These are phyloP conservation scores for Dalbergia oliveri DNA, from an alignment of 306 rosid genomes.

Conservation along the genomic window DNA sequence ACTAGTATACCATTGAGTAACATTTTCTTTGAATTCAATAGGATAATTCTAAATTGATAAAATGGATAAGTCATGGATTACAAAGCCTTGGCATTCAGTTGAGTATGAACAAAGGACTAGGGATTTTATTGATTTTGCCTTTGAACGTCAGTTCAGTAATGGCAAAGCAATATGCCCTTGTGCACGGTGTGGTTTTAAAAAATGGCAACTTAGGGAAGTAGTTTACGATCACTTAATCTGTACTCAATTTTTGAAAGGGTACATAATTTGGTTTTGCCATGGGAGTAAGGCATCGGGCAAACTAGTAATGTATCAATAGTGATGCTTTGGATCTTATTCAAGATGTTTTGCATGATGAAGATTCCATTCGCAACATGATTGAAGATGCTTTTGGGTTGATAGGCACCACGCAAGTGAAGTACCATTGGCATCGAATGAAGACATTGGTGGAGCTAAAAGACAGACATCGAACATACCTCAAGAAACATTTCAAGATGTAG, in stretches of 20 bases:
- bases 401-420: too few relatives aligned
- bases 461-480: too few relatives aligned
- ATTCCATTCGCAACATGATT: too few relatives aligned
- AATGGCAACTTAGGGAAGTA: not conserved
- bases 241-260: too few relatives aligned
- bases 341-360: not conserved
- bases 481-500: too few relatives aligned
- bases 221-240: not conserved
- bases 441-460: too few relatives aligned
- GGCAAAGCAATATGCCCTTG: not conserved
- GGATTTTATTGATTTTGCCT: not conserved
- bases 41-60: too few relatives aligned
- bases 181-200: not conserved
- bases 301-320: not conserved
- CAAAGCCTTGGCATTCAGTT: not conserved
- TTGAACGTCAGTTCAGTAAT: not conserved
- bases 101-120: not conserved
- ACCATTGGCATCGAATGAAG: too few relatives aligned
- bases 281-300: not conserved
- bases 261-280: not conserved
- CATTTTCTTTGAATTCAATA: too few relatives aligned
- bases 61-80: not conserved
- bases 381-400: too few relatives aligned
- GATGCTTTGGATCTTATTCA: too few relatives aligned
- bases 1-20: too few relatives aligned